Evolutionary conservation across 2,329 filamentous ascomycete genomes (phyloP), one percentile per base, ranked within the genome.

Genomic region (Sclerotinia sclerotiorum): DNA sequence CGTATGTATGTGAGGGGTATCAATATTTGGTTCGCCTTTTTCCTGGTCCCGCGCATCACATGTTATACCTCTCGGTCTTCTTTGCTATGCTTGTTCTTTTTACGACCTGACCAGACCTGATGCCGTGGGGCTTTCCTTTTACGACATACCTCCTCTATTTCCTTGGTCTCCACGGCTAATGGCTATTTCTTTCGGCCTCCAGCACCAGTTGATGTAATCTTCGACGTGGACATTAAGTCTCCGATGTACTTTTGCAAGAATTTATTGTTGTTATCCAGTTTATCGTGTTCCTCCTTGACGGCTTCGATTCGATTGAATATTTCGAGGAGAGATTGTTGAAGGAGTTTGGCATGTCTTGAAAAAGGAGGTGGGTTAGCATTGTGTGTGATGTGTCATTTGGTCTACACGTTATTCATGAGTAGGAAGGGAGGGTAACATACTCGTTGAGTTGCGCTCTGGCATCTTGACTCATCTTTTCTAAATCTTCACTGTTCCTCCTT

Each of bases 181-280:
- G 65, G 65, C 65, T 70, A 74, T 68, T 76, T 77, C 71, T 74
- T 76, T 62, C 75, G 66, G 27, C 73, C 69, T 29, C 72, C 71
- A 13, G 73, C 73, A 32, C 76, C 76, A 10, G 75, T 76, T 24
- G 88, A 84, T 0, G 88, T 90, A 74, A 91, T 90, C 77, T 90
- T 90, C 78, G 87, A 89, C n/a, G 88, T 90, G 74, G 92, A 92
- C 87, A 97, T 98, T 67, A 98, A 84, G 77, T 97, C 94, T 72
- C 94, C 94, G 76, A 98, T 98, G 79, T 98, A 98, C 79, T 97
- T 97, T 80, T 98, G 94, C 60, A 99, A 82, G 77, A 98, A 97
- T 76, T 93, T 94, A 84, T 99, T 99, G 79, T 97, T 94, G 79
- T 87, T 95, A 80, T 98, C 94, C 67, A 99, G 88, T 80, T 97